Base-by-base conservation (phyloP, 805 yeast genomes). In the Saccharomycopsis sp. region DNA sequence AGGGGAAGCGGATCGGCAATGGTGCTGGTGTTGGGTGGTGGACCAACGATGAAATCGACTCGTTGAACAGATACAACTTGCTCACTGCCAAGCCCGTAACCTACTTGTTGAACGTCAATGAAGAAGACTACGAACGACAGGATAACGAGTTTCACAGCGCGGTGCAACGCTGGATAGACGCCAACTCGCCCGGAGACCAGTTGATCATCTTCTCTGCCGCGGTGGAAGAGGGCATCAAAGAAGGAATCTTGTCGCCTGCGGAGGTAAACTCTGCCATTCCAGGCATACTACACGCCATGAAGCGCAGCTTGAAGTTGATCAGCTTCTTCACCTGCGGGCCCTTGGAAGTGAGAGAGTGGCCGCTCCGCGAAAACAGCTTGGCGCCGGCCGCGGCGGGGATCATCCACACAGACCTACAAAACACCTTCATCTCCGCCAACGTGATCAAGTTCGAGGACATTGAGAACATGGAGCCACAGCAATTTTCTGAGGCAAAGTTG, bases 351-450 rank as follows among this genome's bases (percentile, higher is more conserved):
- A 67, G 89, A 54, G 94, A 87, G 58, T 87, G 96, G 96, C 81
- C 87, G 13, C 68, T 87, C 41, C 70, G 88, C 55, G 67, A 68
- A 38, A 84, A 86, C 22, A 71, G 81, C 13, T 71, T 75, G 27
- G 95, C 94, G 2, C 88, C 89, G 29, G 83, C 83, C 48, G 95
- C 94, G 2, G 96, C 96, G 1, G 94, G 88, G 17, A 79, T 80
- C 25, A 87, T 87, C 45, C 96, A 87, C 57, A 80, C 85, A 1
- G 96, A 86, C 57, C 62, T 86, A 41, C 78, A 80, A 62, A 74
- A 78, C 53, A 82, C 94, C 0, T 87, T 87, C 57, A 75, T 87
- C 35, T 73, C 75, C 54, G 94, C 92, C 7, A 76, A 78, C 43
- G 82, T 87, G 21, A 69, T 73, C 54, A 34, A 41, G 10, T 44